phyloP scores from a whole-genome alignment of 2,329 filamentous ascomycete genomes.

The Colletotrichum sp. region DNA sequence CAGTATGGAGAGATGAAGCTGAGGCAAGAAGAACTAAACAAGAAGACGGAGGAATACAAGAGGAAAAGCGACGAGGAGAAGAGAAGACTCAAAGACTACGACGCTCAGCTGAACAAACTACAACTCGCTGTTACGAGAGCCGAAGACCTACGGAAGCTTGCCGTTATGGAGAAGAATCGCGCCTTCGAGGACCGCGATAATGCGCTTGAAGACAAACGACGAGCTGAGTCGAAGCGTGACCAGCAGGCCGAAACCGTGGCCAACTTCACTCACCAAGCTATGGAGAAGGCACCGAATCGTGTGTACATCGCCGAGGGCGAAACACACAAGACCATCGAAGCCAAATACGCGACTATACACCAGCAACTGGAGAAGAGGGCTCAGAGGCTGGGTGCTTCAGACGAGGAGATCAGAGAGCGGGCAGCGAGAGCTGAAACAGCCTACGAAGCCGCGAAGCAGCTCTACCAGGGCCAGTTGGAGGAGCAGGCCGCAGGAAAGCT shows the following conservation, averaged over 20 bases:
- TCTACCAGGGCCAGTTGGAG: constrained; percentile 45
- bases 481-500: constrained; percentile 53
- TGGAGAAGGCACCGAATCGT: constrained; percentile 55
- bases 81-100: constrained; percentile 34
- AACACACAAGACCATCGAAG: constrained; percentile 61
- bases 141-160: constrained; percentile 54
- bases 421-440: constrained; percentile 44
- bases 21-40: constrained; percentile 53
- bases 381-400: constrained; percentile 64
- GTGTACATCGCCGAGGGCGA: constrained; percentile 70
- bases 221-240: constrained; percentile 52
- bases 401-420: constrained; percentile 66
- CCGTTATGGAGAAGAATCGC: constrained; percentile 66
- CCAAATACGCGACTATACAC: constrained; percentile 58
- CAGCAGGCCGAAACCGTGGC: constrained; percentile 52
- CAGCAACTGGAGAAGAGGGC: constrained; percentile 65
- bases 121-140: constrained; percentile 56
- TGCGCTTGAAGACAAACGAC: constrained; percentile 48
- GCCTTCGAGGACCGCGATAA: constrained; percentile 58
- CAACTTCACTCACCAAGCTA: constrained; percentile 61
- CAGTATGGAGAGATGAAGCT: constrained; percentile 60
- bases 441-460: constrained; percentile 42
- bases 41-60: constrained; percentile 45
- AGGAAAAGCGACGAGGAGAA: constrained; percentile 39
- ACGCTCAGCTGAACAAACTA: constrained; percentile 54